These are phyloP conservation scores for Pelargonium citronellum DNA, from an alignment of 441 rosid genomes.

Conservation along the genomic window DNA sequence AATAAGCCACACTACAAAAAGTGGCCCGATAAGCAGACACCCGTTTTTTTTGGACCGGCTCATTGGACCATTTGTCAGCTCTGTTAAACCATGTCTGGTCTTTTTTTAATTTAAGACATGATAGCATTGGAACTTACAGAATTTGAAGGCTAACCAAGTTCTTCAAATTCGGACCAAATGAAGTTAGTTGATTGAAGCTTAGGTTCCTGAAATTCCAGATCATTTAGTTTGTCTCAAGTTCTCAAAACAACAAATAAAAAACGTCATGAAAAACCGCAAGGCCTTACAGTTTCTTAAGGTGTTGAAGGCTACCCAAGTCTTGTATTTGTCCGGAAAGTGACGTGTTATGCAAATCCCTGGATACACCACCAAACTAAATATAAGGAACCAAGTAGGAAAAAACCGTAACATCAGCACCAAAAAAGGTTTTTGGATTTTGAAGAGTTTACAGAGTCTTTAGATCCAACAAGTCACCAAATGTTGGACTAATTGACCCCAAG, in stretches of 20 bases:
- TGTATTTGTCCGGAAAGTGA: constrained; percentile 75
- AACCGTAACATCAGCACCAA: background rate
- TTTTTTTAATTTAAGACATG: background rate
- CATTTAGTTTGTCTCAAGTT: constrained; percentile 14
- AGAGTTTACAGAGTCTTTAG: constrained; percentile 65
- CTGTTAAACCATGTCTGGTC: too few relatives aligned
- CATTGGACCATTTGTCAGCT: too few relatives aligned
- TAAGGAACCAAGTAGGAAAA: constrained; percentile 8
- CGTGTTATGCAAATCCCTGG: constrained; percentile 83
- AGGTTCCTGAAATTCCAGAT: constrained; percentile 51
- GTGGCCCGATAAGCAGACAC: too few relatives aligned
- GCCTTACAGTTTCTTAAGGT: constrained; percentile 64
- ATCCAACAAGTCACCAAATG: constrained; percentile 86
- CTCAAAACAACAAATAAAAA: background rate
- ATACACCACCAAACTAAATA: constrained; percentile 16
- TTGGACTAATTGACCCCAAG: constrained; percentile 73
- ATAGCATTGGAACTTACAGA: constrained; percentile 50
- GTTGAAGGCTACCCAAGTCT: constrained; percentile 66
- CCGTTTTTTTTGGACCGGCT: too few relatives aligned
- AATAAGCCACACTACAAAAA: too few relatives aligned
- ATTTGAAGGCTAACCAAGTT: constrained; percentile 58
- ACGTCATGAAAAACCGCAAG: constrained; percentile 7
- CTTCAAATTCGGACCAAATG: constrained; percentile 62
- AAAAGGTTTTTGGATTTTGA: background rate
- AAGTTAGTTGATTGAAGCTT: constrained; percentile 71